These are phyloP conservation scores for Coriaria nepalensis DNA, from an alignment of 306 rosid genomes.

Conservation along the genomic window DNA sequence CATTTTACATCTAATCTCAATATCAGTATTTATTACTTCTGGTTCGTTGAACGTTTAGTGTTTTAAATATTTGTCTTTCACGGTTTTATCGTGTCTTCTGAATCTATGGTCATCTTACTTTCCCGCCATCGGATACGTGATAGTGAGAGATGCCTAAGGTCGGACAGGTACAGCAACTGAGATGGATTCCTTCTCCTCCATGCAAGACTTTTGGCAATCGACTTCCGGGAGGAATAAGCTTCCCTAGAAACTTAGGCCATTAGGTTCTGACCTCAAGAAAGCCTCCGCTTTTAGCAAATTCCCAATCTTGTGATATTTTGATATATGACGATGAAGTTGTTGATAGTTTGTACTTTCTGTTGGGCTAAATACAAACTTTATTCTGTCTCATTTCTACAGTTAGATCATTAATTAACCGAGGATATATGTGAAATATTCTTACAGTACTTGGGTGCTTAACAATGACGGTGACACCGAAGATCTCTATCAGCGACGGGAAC, in stretches of 20 bases:
- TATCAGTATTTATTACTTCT: too few relatives aligned
- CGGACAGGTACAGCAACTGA: neutral
- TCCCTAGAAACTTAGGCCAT: too few relatives aligned
- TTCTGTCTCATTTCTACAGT: too few relatives aligned
- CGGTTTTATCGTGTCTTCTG: neutral
- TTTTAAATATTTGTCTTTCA: neutral
- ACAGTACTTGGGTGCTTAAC: conserved; percentile 28
- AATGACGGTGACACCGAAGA: conserved; percentile 73
- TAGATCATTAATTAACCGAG: neutral
- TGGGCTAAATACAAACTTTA: neutral
- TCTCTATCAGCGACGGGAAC: conserved; percentile 53
- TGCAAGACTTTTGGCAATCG: too few relatives aligned
- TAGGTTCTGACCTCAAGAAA: too few relatives aligned
- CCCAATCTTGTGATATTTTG: too few relatives aligned
- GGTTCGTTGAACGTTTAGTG: too few relatives aligned
- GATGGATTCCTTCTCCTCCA: neutral
- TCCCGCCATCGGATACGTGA: conserved; percentile 4
- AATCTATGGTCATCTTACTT: neutral
- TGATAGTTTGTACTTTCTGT: neutral
- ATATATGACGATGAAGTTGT: too few relatives aligned
- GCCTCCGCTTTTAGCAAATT: too few relatives aligned
- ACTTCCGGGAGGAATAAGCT: too few relatives aligned
- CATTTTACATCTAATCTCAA: too few relatives aligned
- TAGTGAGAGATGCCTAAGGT: conserved; percentile 2
- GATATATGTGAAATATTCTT: conserved; percentile 9